These are phyloP conservation scores for Termitomyces sp. DNA, from an alignment of 768 basidiomycete genomes.

Conservation along the genomic window DNA sequence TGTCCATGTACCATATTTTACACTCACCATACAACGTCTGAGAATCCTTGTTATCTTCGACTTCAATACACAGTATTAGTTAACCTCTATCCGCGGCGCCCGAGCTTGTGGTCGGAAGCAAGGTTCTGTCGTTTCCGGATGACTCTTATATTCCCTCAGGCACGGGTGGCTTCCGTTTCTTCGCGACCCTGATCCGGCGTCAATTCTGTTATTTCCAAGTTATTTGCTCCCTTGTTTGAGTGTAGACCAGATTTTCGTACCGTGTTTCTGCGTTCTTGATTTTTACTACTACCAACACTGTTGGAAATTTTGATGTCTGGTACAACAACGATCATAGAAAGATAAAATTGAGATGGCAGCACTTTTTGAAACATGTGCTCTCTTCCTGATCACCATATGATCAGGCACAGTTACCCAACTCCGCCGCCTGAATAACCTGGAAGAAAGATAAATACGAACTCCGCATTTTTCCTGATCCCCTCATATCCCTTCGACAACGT, in stretches of 20 bases:
- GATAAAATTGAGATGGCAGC: not conserved
- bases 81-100: no score
- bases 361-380: not conserved
- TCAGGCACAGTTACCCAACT: not conserved
- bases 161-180: not conserved
- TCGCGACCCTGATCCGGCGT: not conserved
- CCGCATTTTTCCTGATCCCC: constrained; percentile 8
- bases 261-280: no score
- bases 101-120: no score
- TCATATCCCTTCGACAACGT: constrained; percentile 1
- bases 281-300: not conserved
- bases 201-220: not conserved
- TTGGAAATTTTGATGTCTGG: not conserved
- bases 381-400: not conserved
- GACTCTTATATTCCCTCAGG: not conserved
- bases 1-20: not conserved
- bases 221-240: not conserved
- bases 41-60: no score
- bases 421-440: not conserved
- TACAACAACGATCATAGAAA: not conserved
- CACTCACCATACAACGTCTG: no score
- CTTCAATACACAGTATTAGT: no score
- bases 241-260: not conserved
- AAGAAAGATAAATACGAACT: constrained; percentile 8
- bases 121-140: no score